Base-by-base conservation (phyloP, 2,329 filamentous ascomycete genomes). In the Arthrobotrys sinensis region DNA sequence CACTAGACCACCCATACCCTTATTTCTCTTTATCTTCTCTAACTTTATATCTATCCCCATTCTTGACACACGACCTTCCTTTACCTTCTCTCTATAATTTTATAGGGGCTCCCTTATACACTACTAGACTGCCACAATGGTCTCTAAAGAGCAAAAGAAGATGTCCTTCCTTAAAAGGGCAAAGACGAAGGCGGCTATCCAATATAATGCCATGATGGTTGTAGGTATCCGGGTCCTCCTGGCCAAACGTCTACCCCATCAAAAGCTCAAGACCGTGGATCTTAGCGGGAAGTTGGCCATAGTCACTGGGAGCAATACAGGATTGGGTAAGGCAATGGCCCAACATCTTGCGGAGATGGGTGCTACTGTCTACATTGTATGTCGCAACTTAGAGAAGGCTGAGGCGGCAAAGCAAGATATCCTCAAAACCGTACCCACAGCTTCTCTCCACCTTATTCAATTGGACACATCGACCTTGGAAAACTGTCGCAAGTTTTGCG, bases 221-320 rank as follows among this genome's bases (percentile, higher is more conserved):
- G 19, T 78, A 4, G 34, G 45, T 14, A 28, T 72, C 16, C 19
- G 36, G 14, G 52, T 67, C 8, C n/a, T 78, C 8, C 16, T 72
- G 3, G 75, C 67, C 12, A 71, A 46, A 28, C 14, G n/a, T 6
- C 67, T 78, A n/a, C 16, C 67, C 14, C n/a, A 19, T n/a, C 75
- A 78, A 34, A 72, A 67, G 21, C 62, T 78, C 16, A 48, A 72
- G 8, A 67, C 53, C 7, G 52, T 53, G 10, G 75, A 78, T 45
- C 67, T 78, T 19, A 72, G 62, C 8, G 75, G 75, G 11, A 78
- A 78, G 48, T 62, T 67, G 34, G 75, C 75, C 16, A 78, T 78
- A 19, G 67, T 78, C 28, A 78, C 75, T 7, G 75, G 75, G 7
- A 72, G 67, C 38, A 78, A 78, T 55, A 63, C 52, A n/a, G 75